Base-by-base conservation (phyloP, 1,284 basidiomycete genomes). In the Melampsora occidentalis region DNA sequence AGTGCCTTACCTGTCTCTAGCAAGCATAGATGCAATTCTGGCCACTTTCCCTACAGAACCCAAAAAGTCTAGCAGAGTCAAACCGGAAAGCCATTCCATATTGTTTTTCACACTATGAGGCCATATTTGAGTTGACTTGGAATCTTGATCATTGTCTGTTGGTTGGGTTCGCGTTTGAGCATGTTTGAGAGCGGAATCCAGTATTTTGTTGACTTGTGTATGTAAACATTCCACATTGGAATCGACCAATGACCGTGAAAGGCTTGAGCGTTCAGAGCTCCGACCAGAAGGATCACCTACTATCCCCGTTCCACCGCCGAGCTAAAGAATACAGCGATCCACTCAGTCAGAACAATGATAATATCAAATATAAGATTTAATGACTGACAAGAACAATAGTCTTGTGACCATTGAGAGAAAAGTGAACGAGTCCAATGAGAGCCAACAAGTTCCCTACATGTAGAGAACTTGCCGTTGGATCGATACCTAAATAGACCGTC, bases 201-300 rank as follows among this genome's bases (percentile, higher is more conserved):
- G 94, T 84, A 98, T 95, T 0, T 80, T 84, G 14, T 87, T 84
- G 28, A 98, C 86, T 78, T 90, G 90, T 1, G 82, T 80, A 0
- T 88, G 87, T 70, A 99, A 89, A 9, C 86, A 86, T 1, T 81
- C 78, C 53, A 92, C 89, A 81, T 99, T 98, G 63, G 84, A 78
- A 46, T 88, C 85, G 1, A 95, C 87, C 57, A 87, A 86, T 2
- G 86, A 84, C 10, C 83, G 82, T 57, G 88, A 86, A 5, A 93
- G 88, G 0, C 89, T 86, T 72, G 89, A 88, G 20, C 97, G 89
- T 83, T 97, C 97, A 0, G 89, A 89, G 1, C 87, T 87, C 39
- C 95, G 87, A 0, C 97, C 97, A 0, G 93, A 94, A 1, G 97
- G 97, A 82, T 99, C 97, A 7, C 97, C 97, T 46, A 99, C 91